Evolutionary conservation across 2,329 filamentous ascomycete species (phyloP).

Genomic region (Blumeria graminis): DNA sequence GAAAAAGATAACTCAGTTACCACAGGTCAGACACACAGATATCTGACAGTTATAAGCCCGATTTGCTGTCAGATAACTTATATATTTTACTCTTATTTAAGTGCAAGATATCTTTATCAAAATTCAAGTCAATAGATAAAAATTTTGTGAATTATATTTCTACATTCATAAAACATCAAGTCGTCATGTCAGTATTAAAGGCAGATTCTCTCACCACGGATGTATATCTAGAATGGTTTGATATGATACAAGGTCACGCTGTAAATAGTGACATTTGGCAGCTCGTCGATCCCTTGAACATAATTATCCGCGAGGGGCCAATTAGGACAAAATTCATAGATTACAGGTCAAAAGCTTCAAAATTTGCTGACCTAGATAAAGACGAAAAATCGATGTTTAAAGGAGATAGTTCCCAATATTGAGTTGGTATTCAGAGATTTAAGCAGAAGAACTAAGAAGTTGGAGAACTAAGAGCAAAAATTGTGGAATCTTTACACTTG

Average conservation of each 20-base stretch:
- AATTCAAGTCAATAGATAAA: neutral
- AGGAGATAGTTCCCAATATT: neutral
- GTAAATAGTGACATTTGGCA: neutral
- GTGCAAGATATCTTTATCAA: neutral
- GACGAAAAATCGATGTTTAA: neutral
- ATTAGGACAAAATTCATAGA: neutral
- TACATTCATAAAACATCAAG: neutral
- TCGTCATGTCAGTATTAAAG: neutral
- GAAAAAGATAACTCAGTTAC: too few species aligned
- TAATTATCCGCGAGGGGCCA: neutral
- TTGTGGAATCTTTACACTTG: neutral
- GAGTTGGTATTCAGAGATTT: neutral
- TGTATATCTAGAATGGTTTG: neutral
- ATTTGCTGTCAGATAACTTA: neutral
- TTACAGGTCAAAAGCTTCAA: neutral
- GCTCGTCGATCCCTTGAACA: neutral
- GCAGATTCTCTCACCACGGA: neutral
- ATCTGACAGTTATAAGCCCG: neutral
- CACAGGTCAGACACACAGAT: neutral
- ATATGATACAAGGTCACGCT: constrained; percentile 1
- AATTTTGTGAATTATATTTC: neutral
- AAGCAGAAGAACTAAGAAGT: neutral
- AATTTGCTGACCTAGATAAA: neutral
- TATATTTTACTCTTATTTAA: neutral
- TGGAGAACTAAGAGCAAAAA: neutral